Evolutionary conservation across 805 yeast species (phyloP), one percentile per base, ranked within the genome.

Genomic region (Lipomyces starkeyi): DNA sequence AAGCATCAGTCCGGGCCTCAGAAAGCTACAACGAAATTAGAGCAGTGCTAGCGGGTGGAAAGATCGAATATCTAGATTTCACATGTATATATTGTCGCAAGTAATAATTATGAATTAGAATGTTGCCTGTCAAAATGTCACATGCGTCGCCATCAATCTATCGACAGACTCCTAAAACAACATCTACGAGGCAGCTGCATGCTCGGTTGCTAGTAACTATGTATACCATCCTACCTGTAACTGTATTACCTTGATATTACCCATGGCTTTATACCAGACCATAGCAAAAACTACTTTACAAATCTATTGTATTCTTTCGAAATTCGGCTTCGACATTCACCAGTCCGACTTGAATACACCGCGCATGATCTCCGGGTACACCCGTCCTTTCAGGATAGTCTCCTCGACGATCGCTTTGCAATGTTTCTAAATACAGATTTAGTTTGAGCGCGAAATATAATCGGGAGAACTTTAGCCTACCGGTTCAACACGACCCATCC

Each of bases 401-500:
- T 92, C 90, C 63, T 91, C 91, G 8, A 91, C 84, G 11, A 94
- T 87, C 1, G 90, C 88, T 65, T 84, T 83, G 29, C 89, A 90
- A 74, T 91, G 91, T 62, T 83, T 82, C 66, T 61, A 53, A 7
- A 6, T 29, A 22, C 54, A 22, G 9, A 14, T 11, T 8, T 40
- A 27, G 20, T 11, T 37, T 20, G 20, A 47, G 17, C 25, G 43
- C 27, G 32, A 6, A 25, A 29, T 29, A 6, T 53, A 8, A 8
- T 25, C 3, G 4, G 14, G 2, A 37, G n/a, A 35, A 20, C 11
- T 61, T 17, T 6, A 20, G 57, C 68, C 56, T 57, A 65, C 68
- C 3, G 98, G 98, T 2, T 86, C 83, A 64, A 96, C 89, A 69
- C 94, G 84, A 0, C 97, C 99, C 76, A 91, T 81, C 98, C 98